Base-by-base conservation (phyloP, 176 grass and related monocot species). In the Ensete ventricosum region DNA sequence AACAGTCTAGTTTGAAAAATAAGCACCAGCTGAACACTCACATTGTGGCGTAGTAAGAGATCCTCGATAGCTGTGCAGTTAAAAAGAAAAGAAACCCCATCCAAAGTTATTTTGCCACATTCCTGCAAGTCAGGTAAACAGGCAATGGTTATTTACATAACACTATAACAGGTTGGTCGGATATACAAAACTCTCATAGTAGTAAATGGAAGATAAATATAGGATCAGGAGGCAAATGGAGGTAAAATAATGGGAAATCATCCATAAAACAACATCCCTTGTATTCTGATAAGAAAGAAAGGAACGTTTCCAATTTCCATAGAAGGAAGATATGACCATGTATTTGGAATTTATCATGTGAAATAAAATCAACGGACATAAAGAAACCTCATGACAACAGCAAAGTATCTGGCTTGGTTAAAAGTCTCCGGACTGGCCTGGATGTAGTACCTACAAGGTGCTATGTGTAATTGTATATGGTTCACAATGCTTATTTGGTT, bases 41-140 rank as follows among this genome's bases (percentile, higher is more conserved):
- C 92, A 14, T 83, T 91, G 78, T 96, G 92, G 16, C 92, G 84
- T 54, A 96, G 60, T 66, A 96, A 80, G 52, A 96, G 48, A 72
- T 96, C 92, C 81, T 91, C 88, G 58, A 96, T 72, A 72, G 74
- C 92, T 83, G 89, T 91, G 58, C 92, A 96, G 0, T 84, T 82
- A 0, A 96, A 75, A 83, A 96, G 85, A 83, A 76, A 91, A 83
- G 86, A 82, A 81, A 91, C 55, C 12, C 92, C 92, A 83, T 79
- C 79, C 26, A 78, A 9, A 53, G 92, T 89, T 85, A 89, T 82
- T 27, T 85, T 71, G 63, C 92, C 92, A 83, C 92, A 96, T 81
- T 96, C 92, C 88, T 96, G 78, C 24, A 53, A 20, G n/a, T 12
- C 52, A 55, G 4, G 34, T 43, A 43, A 43, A 43, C 34, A 6